Evolutionary conservation across 768 basidiomycete genomes (phyloP).

Genomic region (Tubosaeta sp.): DNA sequence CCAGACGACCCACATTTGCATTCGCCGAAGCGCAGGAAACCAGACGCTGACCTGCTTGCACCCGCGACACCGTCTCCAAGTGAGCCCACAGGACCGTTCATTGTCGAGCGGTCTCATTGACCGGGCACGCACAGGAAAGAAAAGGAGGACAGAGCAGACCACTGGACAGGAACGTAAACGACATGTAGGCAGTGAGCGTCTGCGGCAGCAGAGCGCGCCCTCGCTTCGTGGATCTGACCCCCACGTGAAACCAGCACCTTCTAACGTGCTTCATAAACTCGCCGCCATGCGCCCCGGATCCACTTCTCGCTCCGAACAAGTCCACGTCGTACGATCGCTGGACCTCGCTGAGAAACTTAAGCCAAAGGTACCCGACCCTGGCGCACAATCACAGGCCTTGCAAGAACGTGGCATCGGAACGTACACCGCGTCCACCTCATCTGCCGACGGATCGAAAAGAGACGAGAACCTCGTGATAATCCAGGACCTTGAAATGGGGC

Average conservation of each 20-base stretch:
- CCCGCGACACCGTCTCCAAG: slow-evolving; percentile 65
- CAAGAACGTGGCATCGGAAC: slow-evolving; percentile 8
- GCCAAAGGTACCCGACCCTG: slow-evolving; percentile 5
- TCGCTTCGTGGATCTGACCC: slow-evolving; percentile 4
- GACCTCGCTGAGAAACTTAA: slow-evolving; percentile 20
- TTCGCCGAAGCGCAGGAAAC: slow-evolving; percentile 48
- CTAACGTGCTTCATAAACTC: slow-evolving; percentile 51
- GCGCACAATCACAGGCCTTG: neutral
- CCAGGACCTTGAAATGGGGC: slow-evolving; percentile 75
- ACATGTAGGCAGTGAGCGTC: slow-evolving; percentile 8
- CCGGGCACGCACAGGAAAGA: slow-evolving; percentile 29
- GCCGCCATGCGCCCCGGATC: slow-evolving; percentile 32
- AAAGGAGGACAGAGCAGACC: slow-evolving; percentile 40
- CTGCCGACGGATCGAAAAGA: slow-evolving; percentile 20
- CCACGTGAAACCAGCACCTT: slow-evolving; percentile 40
- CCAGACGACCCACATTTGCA: slow-evolving; percentile 25
- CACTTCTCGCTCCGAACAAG: slow-evolving; percentile 14
- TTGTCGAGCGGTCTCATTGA: neutral
- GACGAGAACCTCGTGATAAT: slow-evolving; percentile 69
- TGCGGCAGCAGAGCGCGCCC: slow-evolving; percentile 12
- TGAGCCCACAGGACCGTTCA: slow-evolving; percentile 31
- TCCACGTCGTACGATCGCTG: slow-evolving; percentile 29
- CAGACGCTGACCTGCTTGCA: slow-evolving; percentile 36
- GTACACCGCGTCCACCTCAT: slow-evolving; percentile 3
- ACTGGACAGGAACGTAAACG: slow-evolving; percentile 19